These are phyloP conservation scores for Boletellus sp. DNA, from an alignment of 1,284 basidiomycete species.

Conservation along the genomic window DNA sequence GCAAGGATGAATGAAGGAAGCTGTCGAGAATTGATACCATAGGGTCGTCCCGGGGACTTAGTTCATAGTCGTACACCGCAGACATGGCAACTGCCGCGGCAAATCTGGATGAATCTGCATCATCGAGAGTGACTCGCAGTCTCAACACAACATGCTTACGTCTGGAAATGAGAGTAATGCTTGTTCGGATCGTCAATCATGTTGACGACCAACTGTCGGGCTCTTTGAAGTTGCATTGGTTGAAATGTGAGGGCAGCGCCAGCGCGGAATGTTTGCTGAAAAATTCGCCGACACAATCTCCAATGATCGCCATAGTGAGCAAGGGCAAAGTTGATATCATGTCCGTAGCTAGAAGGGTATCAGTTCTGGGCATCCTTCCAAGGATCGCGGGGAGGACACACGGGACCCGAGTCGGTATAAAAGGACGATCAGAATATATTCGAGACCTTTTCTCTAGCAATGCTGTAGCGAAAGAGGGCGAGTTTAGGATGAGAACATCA, in stretches of 20 bases:
- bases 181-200: constrained; percentile 7
- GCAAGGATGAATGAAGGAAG: neutral
- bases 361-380: neutral
- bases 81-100: constrained; percentile 13
- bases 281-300: neutral
- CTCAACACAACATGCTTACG: neutral
- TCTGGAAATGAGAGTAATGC: constrained; percentile 4
- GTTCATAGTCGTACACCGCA: constrained; percentile 17
- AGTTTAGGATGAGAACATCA: neutral
- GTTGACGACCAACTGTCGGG: neutral
- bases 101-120: constrained; percentile 2
- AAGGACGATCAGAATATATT: constrained; percentile 8
- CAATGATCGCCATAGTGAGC: constrained; percentile 1
- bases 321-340: constrained; percentile 1
- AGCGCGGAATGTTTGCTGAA: neutral
- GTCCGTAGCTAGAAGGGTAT: constrained; percentile 1
- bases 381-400: neutral
- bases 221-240: neutral
- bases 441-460: constrained; percentile 6
- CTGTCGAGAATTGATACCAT: constrained; percentile 8
- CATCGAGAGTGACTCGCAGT: neutral
- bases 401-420: constrained; percentile 1
- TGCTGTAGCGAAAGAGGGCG: neutral
- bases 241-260: neutral
- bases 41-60: constrained; percentile 10